A percentile compares a stretch with the other conserved stretches of the same genome.
These are phyloP conservation scores for Arabis alpina DNA, from an alignment of 345 rosid genomes.

Conservation along the genomic window DNA sequence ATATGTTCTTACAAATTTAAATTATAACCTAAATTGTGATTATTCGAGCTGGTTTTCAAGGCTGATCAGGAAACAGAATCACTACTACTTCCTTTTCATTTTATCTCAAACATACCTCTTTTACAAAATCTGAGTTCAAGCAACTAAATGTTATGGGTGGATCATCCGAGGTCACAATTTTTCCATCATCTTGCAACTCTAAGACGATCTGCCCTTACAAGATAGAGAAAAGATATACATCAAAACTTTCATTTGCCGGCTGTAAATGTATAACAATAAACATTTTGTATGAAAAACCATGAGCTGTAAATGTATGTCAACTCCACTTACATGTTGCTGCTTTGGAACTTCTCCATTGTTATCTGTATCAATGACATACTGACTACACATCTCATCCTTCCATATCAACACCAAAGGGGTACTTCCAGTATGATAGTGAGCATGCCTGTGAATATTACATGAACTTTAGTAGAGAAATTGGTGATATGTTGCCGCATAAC, in stretches of 20 bases:
- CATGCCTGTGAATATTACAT: conserved; percentile 56
- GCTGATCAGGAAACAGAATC: neutral
- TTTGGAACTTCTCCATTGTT: conserved; percentile 74
- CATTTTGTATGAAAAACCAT: conserved; percentile 14
- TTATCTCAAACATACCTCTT: conserved; percentile 52
- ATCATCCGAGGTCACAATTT: conserved; percentile 82
- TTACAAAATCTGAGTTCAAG: conserved; percentile 64
- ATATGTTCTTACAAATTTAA: neutral
- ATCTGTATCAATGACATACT: conserved; percentile 93
- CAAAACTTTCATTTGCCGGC: neutral
- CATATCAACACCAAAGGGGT: conserved; percentile 94
- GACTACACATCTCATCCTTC: conserved; percentile 95
- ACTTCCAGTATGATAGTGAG: conserved; percentile 89
- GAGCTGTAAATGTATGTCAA: conserved; percentile 18
- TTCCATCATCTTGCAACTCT: conserved; percentile 86
- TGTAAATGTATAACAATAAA: neutral
- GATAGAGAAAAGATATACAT: conserved; percentile 8
- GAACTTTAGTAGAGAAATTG: conserved; percentile 6
- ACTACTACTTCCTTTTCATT: neutral
- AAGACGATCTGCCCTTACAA: conserved; percentile 65
- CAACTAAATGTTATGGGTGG: conserved; percentile 75
- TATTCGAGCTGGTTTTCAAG: conserved; percentile 10
- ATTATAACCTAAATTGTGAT: neutral
- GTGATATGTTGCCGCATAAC: conserved; percentile 2
- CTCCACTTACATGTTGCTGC: conserved; percentile 69